These are phyloP conservation scores for Smallanthus sonchifolius DNA, from an alignment of 129 eudicot genomes.

Conservation along the genomic window DNA sequence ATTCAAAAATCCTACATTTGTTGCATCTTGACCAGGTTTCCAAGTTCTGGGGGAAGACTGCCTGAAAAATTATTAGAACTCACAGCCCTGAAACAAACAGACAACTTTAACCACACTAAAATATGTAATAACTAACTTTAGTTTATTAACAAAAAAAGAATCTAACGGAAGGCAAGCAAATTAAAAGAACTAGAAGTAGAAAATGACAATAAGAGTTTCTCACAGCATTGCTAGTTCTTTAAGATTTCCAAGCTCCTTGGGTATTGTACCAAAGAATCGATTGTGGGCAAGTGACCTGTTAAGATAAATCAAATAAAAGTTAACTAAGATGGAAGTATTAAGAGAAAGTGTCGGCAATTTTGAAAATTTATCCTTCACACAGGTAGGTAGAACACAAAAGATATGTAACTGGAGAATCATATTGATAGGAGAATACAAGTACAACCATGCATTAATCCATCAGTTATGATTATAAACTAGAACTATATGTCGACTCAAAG, in stretches of 20 bases:
- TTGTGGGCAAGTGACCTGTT: slow-evolving; percentile 47
- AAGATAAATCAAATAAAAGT: slow-evolving; percentile 16
- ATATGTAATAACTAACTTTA: background rate
- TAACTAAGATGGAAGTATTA: slow-evolving; percentile 3
- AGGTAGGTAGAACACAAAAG: background rate
- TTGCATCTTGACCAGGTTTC: slow-evolving; percentile 40
- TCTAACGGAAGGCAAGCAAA: background rate
- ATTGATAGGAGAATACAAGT: background rate
- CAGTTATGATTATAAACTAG: background rate
- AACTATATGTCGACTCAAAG: background rate
- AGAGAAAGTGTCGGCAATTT: background rate
- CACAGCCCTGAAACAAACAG: slow-evolving; percentile 43
- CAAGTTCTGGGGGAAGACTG: slow-evolving; percentile 64
- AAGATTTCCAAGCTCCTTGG: slow-evolving; percentile 55
- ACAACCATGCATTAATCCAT: background rate
- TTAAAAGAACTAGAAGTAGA: background rate
- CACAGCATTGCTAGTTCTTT: slow-evolving; percentile 50
- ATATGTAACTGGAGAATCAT: background rate
- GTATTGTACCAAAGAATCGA: slow-evolving; percentile 48
- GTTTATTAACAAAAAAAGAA: background rate
- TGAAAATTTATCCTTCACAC: background rate
- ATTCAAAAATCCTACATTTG: slow-evolving; percentile 38
- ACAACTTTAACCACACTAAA: background rate
- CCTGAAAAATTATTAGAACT: slow-evolving; percentile 71
- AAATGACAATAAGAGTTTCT: slow-evolving; percentile 17